Evolutionary conservation across 2,329 filamentous ascomycete species (phyloP).

Genomic region (Fusarium penzigii): DNA sequence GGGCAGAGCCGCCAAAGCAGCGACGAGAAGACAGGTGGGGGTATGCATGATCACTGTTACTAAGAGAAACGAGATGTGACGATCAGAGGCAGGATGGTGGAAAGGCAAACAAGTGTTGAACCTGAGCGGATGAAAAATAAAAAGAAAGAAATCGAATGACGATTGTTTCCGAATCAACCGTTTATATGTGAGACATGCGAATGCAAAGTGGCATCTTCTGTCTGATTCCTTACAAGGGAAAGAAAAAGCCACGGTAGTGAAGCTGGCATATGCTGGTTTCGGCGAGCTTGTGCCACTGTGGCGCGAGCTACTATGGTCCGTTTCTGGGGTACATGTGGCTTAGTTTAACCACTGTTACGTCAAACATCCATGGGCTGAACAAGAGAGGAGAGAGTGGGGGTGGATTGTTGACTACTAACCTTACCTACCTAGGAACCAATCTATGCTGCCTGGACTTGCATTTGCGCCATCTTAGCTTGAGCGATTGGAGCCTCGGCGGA

Average conservation of each 20-base stretch:
- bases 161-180: neutral
- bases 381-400: constrained; percentile 17
- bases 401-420: neutral
- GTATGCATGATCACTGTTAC: constrained; percentile 50
- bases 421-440: neutral
- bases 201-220: constrained; percentile 32
- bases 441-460: neutral
- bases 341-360: constrained; percentile 9
- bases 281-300: constrained; percentile 24
- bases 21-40: constrained; percentile 50
- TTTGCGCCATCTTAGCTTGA: constrained; percentile 18
- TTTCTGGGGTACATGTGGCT: neutral
- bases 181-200: constrained; percentile 10
- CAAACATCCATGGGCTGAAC: constrained; percentile 11
- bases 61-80: neutral
- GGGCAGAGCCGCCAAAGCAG: constrained; percentile 66
- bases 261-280: constrained; percentile 11
- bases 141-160: neutral
- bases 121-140: neutral
- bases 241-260: constrained; percentile 35
- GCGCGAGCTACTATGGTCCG: constrained; percentile 7
- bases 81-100: neutral
- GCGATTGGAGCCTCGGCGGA: neutral
- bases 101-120: neutral
- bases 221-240: constrained; percentile 15